Base-by-base conservation (phyloP, 164 flowering plant genomes). In the Cinnamomum chago region DNA sequence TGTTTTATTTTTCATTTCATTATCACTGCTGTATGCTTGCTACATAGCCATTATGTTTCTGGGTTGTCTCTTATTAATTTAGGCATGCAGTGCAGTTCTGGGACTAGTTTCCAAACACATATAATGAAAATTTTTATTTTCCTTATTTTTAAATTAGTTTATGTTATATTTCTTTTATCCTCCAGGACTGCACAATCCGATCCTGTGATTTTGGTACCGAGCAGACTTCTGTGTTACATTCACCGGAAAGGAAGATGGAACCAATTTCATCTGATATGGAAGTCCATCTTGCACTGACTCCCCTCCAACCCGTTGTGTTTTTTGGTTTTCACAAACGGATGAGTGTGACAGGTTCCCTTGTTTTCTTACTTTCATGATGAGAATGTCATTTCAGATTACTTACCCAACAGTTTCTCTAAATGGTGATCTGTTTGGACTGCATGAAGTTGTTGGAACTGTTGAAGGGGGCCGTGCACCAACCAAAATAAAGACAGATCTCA, bases 381-480 rank as follows among this genome's bases (percentile, higher is more conserved):
- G 13, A 50, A 33, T 69, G 67, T 13, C 58, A 28, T 25, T 68
- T 50, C 50, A 15, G 69, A 67, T 67, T 3, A 27, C 5, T 50
- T 75, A 18, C 14, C 55, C 67, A 33, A n/a, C 67, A 62, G 62
- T 72, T 77, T 62, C 51, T 80, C 75, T 81, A 58, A 74, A n/a
- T 75, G 2, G 68, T 67, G 69, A 25, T 13, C 70, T 70, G 67
- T 47, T 75, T 83, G 50, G 58, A 17, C 30, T 86, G 78, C 68
- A 10, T 86, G 83, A 72, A 96, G 99, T 94, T 82, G 99, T 96
- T 83, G 99, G 99, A 76, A 96, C 99, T 51, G 83, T 91, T 80
- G 99, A 93, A 84, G 98, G 99, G 23, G 99, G 98, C 62, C 88
- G 90, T 76, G 89, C 91, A 18, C 99, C 99, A 5, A 96, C 97